Percentiles rank a stretch among this genome's conserved stretches.
Conservation (phyloP, 2,329 filamentous ascomycete species). For the Phialophora macrospora region DNA sequence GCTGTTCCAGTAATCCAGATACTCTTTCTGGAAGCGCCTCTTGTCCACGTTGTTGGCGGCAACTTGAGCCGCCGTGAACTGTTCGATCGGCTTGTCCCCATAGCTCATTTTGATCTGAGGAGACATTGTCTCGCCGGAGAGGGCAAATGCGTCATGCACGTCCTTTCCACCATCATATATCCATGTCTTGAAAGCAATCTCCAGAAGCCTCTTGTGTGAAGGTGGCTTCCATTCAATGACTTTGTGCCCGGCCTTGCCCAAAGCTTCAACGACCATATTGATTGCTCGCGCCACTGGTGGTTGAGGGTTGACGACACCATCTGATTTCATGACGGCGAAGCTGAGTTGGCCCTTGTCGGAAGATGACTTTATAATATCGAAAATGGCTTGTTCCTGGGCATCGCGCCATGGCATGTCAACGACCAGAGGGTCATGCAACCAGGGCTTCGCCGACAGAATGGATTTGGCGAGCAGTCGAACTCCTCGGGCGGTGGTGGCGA, state of each 20-base stretch:
- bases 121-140: conserved; percentile 61
- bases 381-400: conserved; percentile 46
- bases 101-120: conserved; percentile 50
- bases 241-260: conserved; percentile 60
- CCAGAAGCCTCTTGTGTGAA: conserved; percentile 50
- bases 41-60: conserved; percentile 59
- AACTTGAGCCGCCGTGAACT: conserved; percentile 52
- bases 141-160: conserved; percentile 55
- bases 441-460: conserved; percentile 64
- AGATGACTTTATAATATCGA: conserved; percentile 47
- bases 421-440: conserved; percentile 69
- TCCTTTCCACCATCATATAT: conserved; percentile 58
- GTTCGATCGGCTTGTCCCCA: conserved; percentile 40
- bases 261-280: conserved; percentile 54
- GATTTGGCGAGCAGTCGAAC: conserved; percentile 62
- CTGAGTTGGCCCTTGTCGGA: conserved; percentile 49
- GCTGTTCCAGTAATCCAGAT: conserved; percentile 68
- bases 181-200: conserved; percentile 50
- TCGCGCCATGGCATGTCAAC: conserved; percentile 69
- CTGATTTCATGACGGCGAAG: conserved; percentile 61
- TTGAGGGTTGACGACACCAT: conserved; percentile 58
- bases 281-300: conserved; percentile 64
- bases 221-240: conserved; percentile 66
- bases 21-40: conserved; percentile 61
- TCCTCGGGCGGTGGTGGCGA: conserved; percentile 61